A percentile compares a stretch with the other conserved stretches of the same genome.
Conservation (phyloP, 139 green algal species). For the Volvox africanus region DNA sequence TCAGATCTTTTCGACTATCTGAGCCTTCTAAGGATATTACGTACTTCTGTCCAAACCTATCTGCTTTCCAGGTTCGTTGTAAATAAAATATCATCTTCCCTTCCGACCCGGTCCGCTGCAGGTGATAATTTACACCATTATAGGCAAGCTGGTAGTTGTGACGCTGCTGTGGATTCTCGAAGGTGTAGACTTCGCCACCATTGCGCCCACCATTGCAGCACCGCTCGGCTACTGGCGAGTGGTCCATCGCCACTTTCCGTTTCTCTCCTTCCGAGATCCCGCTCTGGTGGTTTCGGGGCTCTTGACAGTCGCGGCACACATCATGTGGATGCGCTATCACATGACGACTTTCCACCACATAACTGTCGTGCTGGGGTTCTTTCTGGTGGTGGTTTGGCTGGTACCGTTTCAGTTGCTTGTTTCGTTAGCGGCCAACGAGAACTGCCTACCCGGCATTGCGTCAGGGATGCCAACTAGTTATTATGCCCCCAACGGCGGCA, state of each 20-base stretch:
- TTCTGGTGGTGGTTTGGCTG: constrained; percentile 29
- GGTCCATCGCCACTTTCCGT: constrained; percentile 6
- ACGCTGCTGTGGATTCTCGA: constrained; percentile 36
- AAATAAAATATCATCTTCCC: too few species aligned
- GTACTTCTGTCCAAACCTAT: too few species aligned
- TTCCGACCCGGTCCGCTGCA: not conserved
- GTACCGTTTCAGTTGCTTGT: constrained; percentile 27
- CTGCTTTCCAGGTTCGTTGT: too few species aligned
- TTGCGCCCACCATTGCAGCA: not conserved
- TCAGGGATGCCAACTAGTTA: not conserved
- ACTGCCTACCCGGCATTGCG: constrained; percentile 15
- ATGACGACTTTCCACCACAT: constrained; percentile 10
- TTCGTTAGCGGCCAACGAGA: constrained; percentile 36
- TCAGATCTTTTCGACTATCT: too few species aligned
- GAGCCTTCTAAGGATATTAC: too few species aligned
- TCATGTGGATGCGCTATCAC: constrained; percentile 39
- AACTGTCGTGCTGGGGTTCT: constrained; percentile 17
- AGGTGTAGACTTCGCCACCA: constrained; percentile 4
- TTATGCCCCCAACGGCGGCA: not conserved
- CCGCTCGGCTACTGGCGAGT: constrained; percentile 36
- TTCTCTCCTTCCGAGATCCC: not conserved
- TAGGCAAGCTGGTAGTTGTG: not conserved
- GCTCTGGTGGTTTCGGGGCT: not conserved
- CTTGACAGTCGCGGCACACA: not conserved
- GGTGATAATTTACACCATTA: constrained; percentile 20